Percentiles rank a stretch among this genome's conserved stretches.
Evolutionary conservation across 768 basidiomycete species (phyloP).

Genomic region (Suillus brevipes): DNA sequence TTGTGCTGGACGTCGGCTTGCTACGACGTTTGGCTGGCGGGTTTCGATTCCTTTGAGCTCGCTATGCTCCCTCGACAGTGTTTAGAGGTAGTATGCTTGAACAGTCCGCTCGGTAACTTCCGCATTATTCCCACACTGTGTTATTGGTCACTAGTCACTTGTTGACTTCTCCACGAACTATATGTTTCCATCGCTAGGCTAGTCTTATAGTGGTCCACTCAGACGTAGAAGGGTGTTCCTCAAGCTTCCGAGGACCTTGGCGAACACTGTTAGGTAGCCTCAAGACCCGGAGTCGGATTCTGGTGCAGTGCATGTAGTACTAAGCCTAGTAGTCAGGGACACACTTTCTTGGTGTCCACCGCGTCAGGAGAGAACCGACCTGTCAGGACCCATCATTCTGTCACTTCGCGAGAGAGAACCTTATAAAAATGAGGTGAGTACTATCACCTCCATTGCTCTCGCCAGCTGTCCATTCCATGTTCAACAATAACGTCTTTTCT

Average conservation of each 20-base stretch:
- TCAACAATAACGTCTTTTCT: not conserved
- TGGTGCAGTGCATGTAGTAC: not conserved
- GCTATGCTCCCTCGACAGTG: slow-evolving; percentile 9
- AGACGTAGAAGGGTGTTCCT: not conserved
- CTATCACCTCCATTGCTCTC: not conserved
- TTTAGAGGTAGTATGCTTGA: slow-evolving; percentile 8
- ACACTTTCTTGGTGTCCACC: not conserved
- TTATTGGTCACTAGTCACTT: not conserved
- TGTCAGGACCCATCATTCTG: not conserved
- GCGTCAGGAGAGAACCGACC: not conserved
- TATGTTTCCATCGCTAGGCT: not conserved
- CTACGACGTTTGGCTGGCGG: slow-evolving; percentile 40
- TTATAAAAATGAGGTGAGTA: not conserved
- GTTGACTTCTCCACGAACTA: not conserved
- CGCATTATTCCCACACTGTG: slow-evolving; percentile 23
- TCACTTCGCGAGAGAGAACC: not conserved
- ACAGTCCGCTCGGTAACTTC: slow-evolving; percentile 26
- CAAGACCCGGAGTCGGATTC: not conserved
- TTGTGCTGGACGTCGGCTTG: slow-evolving; percentile 40
- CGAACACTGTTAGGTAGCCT: not conserved
- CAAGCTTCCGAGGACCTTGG: not conserved
- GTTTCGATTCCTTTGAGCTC: slow-evolving; percentile 26
- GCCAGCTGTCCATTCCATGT: not conserved
- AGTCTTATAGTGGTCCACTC: not conserved
- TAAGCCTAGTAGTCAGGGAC: not conserved